These are phyloP conservation scores for Modicella reniformis DNA, from an alignment of 371 early-diverging fungal species.

Conservation along the genomic window DNA sequence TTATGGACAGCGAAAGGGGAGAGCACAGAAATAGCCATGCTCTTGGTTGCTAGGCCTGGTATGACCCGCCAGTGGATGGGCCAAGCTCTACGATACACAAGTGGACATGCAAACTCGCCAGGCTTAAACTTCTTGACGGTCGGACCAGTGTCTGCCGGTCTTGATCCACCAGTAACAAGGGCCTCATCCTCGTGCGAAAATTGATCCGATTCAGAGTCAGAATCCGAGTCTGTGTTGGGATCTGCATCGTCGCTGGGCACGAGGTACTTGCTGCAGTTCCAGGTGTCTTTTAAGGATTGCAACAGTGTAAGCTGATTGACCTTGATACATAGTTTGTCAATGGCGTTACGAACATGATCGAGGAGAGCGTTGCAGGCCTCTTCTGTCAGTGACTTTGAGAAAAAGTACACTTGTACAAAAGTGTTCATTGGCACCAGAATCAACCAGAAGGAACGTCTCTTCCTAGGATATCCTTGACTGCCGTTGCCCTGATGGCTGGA, in stretches of 20 bases:
- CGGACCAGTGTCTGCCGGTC: slow-evolving; percentile 59
- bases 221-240: slow-evolving; percentile 25
- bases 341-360: slow-evolving; percentile 64
- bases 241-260: slow-evolving; percentile 62
- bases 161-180: slow-evolving; percentile 53
- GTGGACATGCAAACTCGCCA: slow-evolving; percentile 80
- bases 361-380: slow-evolving; percentile 69
- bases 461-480: slow-evolving; percentile 3
- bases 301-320: slow-evolving; percentile 77
- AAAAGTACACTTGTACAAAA: slow-evolving; percentile 74
- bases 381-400: slow-evolving; percentile 70
- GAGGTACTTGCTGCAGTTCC: slow-evolving; percentile 79
- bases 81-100: slow-evolving; percentile 70
- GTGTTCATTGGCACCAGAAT: slow-evolving; percentile 67
- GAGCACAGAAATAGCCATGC: slow-evolving; percentile 64
- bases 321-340: slow-evolving; percentile 68
- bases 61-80: slow-evolving; percentile 82
- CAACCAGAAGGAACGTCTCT: slow-evolving; percentile 69
- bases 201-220: slow-evolving; percentile 46
- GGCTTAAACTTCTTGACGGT: slow-evolving; percentile 57
- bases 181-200: slow-evolving; percentile 65
- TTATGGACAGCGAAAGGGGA: slow-evolving; percentile 77
- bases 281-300: slow-evolving; percentile 70
- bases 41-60: slow-evolving; percentile 72
- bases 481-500: neutral